Conservation (phyloP, 345 rosid species). For the Turnera subulata region DNA sequence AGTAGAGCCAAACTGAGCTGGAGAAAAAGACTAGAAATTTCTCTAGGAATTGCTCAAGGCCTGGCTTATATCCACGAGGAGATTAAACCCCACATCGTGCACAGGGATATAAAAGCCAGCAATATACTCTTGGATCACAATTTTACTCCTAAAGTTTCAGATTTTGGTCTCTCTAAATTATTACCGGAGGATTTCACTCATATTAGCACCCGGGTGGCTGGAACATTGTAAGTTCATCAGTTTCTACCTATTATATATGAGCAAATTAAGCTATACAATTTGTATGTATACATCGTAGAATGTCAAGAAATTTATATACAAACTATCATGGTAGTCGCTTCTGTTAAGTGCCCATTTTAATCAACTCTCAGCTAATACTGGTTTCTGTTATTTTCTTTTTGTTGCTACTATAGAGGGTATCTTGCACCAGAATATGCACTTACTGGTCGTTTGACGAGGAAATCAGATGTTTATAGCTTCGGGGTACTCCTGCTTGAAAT, state of each 20-base stretch:
- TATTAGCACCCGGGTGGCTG: slow-evolving; percentile 36
- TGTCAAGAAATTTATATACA: too few species aligned
- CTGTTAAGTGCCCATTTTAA: too few species aligned
- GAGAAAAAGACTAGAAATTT: slow-evolving; percentile 26
- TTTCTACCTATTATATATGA: too few species aligned
- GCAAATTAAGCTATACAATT: too few species aligned
- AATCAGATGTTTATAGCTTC: slow-evolving; percentile 39
- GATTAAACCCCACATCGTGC: slow-evolving; percentile 32
- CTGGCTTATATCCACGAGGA: slow-evolving; percentile 41
- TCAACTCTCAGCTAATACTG: neutral
- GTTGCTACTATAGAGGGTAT: neutral
- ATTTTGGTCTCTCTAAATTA: slow-evolving; percentile 39
- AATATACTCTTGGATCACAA: slow-evolving; percentile 40
- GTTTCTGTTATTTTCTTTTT: neutral
- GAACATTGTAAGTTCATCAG: slow-evolving; percentile 37
- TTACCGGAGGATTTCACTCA: slow-evolving; percentile 25
- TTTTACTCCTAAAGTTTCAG: slow-evolving; percentile 37
- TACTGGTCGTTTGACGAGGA: slow-evolving; percentile 32
- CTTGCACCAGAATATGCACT: slow-evolving; percentile 17
- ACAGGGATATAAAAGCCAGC: slow-evolving; percentile 42
- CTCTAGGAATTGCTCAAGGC: slow-evolving; percentile 30
- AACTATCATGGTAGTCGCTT: too few species aligned
- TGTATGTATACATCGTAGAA: too few species aligned
- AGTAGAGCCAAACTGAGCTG: slow-evolving; percentile 23
- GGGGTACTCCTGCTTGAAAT: slow-evolving; percentile 40